These are phyloP conservation scores for Corymbia citriodora DNA, from an alignment of 441 rosid genomes.

Conservation along the genomic window DNA sequence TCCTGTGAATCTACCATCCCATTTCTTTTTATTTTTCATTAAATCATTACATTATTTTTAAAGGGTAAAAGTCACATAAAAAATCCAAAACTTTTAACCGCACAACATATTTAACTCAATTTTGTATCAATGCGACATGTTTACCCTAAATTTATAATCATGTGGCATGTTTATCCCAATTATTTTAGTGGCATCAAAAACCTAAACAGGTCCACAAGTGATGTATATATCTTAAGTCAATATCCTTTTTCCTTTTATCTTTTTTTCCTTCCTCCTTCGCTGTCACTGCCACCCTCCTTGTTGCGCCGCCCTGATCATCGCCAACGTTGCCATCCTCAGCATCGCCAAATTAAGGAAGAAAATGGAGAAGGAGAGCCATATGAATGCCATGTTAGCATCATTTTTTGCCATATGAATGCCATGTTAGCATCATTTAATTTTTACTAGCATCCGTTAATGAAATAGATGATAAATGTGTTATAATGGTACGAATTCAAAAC, in stretches of 20 bases:
- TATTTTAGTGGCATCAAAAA: neutral
- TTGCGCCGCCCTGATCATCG: no score
- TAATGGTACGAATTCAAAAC: no score
- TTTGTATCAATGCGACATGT: no score
- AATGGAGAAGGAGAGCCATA: neutral
- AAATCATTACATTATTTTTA: neutral
- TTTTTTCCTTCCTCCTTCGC: neutral
- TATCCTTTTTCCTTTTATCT: neutral
- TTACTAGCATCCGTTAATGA: no score
- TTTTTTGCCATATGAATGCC: neutral
- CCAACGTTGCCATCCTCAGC: neutral
- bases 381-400: neutral
- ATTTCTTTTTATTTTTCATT: no score
- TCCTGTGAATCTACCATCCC: neutral
- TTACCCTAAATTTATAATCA: neutral
- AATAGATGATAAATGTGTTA: no score
- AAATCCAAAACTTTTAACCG: no score
- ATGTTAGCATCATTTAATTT: neutral
- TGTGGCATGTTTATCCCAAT: no score
- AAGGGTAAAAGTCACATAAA: no score
- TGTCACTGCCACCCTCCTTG: no score
- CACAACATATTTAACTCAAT: no score
- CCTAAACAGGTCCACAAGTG: fast-evolving
- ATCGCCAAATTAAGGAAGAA: neutral
- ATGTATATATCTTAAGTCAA: no score